These are phyloP conservation scores for Neurospora tetraspora DNA, from an alignment of 495 filamentous ascomycete species.

Conservation along the genomic window DNA sequence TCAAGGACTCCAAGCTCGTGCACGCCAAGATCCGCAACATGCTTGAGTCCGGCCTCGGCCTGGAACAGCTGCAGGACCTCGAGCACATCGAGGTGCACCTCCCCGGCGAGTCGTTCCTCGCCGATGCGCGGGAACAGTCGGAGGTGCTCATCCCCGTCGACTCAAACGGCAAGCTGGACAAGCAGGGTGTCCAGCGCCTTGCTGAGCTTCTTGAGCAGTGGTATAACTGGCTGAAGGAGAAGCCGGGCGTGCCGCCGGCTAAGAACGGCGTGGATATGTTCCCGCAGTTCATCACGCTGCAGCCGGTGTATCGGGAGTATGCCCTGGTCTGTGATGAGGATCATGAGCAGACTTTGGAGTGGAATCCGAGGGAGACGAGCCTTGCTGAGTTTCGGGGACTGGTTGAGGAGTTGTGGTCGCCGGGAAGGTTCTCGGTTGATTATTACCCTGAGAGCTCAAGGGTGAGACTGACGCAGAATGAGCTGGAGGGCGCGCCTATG, in stretches of 20 bases:
- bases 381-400: slow-evolving; percentile 1
- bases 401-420: neutral
- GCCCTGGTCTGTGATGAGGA: neutral
- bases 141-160: neutral
- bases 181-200: neutral
- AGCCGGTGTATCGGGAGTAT: slow-evolving; percentile 13
- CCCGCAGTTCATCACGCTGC: slow-evolving; percentile 11
- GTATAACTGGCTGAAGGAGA: neutral
- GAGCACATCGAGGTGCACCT: slow-evolving; percentile 4
- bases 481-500: slow-evolving; percentile 1
- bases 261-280: slow-evolving; percentile 1
- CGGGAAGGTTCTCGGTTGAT: neutral
- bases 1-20: neutral
- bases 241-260: neutral
- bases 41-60: neutral
- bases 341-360: neutral
- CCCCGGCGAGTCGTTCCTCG: slow-evolving; percentile 4
- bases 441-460: neutral
- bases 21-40: neutral
- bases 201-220: neutral
- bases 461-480: neutral
- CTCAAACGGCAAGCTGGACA: neutral
- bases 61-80: neutral
- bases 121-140: neutral
- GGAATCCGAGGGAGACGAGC: neutral